These are phyloP conservation scores for Fusarium nelsonii DNA, from an alignment of 2,329 filamentous ascomycete genomes.

Conservation along the genomic window DNA sequence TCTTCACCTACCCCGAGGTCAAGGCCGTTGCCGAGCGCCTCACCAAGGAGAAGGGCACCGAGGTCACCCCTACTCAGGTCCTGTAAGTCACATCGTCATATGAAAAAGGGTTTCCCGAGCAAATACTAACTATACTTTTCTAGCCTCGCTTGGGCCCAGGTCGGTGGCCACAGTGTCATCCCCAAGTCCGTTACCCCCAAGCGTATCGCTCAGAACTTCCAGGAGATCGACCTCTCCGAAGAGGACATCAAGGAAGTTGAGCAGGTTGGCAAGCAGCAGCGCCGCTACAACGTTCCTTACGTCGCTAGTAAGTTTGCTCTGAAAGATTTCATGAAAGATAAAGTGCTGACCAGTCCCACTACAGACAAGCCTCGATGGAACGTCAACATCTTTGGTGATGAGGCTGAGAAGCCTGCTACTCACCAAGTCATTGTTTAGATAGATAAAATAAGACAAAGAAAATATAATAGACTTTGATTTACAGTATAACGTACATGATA, in stretches of 20 bases:
- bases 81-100: conserved; percentile 33
- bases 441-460: neutral
- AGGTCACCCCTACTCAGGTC: conserved; percentile 57
- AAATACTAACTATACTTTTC: neutral
- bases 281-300: conserved; percentile 23
- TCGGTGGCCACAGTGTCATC: conserved; percentile 75
- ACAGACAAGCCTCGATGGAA: conserved; percentile 22
- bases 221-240: conserved; percentile 70
- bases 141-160: conserved; percentile 63
- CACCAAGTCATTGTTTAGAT: conserved; percentile 12
- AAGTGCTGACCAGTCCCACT: neutral
- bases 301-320: conserved; percentile 4
- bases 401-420: conserved; percentile 13
- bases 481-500: too few species aligned
- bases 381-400: conserved; percentile 12
- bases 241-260: conserved; percentile 44
- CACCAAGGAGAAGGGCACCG: conserved; percentile 46
- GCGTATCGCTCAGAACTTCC: conserved; percentile 76
- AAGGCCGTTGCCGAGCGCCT: conserved; percentile 64
- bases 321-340: rapidly evolving
- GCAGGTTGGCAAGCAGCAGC: conserved; percentile 17
- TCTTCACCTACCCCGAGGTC: conserved; percentile 67
- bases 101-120: too few species aligned
- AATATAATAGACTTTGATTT: neutral
- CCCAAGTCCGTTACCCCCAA: conserved; percentile 77